Percentiles rank a stretch among this genome's conserved stretches.
Evolutionary conservation across 2,329 filamentous ascomycete genomes (phyloP).

Genomic region (Beauveria rudraprayagi): DNA sequence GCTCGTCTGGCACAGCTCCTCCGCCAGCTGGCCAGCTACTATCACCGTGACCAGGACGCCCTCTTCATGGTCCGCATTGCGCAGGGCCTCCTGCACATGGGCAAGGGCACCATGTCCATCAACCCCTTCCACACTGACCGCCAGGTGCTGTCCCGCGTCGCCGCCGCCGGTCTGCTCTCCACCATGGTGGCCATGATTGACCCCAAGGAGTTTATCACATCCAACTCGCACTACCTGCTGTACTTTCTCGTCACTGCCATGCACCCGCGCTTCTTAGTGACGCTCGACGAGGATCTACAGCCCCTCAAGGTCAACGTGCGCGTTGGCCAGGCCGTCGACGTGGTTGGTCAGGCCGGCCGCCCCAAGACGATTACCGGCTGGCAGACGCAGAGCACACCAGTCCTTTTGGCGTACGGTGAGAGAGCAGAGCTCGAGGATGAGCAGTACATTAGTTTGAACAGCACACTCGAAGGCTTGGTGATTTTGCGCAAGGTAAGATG

Average conservation of each 20-base stretch:
- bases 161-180: slow-evolving; percentile 79
- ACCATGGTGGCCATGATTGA: slow-evolving; percentile 93
- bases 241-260: slow-evolving; percentile 97
- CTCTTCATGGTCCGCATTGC: slow-evolving; percentile 99
- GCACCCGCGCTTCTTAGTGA: slow-evolving; percentile 93
- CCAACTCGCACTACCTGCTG: slow-evolving; percentile 76
- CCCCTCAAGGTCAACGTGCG: slow-evolving; percentile 93
- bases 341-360: slow-evolving; percentile 91
- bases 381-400: slow-evolving; percentile 99
- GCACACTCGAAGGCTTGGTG: slow-evolving; percentile 85
- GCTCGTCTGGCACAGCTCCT: slow-evolving; percentile 90
- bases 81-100: slow-evolving; percentile 96
- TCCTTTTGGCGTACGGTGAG: slow-evolving; percentile 89
- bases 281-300: slow-evolving; percentile 88
- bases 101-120: slow-evolving; percentile 91
- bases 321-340: slow-evolving; percentile 95
- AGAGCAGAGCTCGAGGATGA: slow-evolving; percentile 95
- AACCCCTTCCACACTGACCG: slow-evolving; percentile 99
- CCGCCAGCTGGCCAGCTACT: slow-evolving; percentile 92
- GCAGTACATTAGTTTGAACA: slow-evolving; percentile 88
- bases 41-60: slow-evolving; percentile 91
- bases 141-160: slow-evolving; percentile 86
- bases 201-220: slow-evolving; percentile 72
- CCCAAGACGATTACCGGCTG: slow-evolving; percentile 99
- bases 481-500: slow-evolving; percentile 85